A percentile compares a stretch with the other conserved stretches of the same genome.
Conservation (phyloP, 2,329 filamentous ascomycete genomes). For the Rugonectria rugulosa region DNA sequence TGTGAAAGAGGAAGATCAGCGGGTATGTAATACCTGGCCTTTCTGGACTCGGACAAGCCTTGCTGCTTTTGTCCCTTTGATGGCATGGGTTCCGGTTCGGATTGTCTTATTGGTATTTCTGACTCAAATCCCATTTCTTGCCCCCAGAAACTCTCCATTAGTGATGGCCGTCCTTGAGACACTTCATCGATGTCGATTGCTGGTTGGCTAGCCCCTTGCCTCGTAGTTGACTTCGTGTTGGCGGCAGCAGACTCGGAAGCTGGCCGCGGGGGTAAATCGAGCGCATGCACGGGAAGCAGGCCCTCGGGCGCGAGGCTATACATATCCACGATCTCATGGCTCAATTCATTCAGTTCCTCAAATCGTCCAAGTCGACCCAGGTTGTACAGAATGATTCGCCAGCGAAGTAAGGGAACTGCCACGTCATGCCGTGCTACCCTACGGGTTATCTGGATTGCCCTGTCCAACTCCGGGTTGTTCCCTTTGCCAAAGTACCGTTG, state of each 20-base stretch:
- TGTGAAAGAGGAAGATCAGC: slow-evolving; percentile 52
- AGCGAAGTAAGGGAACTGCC: slow-evolving; percentile 47
- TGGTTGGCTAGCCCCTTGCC: not conserved
- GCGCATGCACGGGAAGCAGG: slow-evolving; percentile 52
- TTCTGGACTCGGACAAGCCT: not conserved
- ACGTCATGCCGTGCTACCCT: slow-evolving; percentile 42
- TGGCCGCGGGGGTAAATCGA: slow-evolving; percentile 48
- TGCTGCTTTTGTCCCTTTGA: not conserved
- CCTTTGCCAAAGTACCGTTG: slow-evolving; percentile 22
- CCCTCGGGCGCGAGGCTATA: slow-evolving; percentile 43
- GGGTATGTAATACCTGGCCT: slow-evolving; percentile 38
- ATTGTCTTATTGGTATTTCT: not conserved
- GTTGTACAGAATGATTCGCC: slow-evolving; percentile 53
- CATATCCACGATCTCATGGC: slow-evolving; percentile 51
- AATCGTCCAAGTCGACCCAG: slow-evolving; percentile 54
- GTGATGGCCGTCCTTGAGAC: not conserved
- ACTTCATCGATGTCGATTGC: not conserved
- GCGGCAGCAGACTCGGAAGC: not conserved
- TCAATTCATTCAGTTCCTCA: slow-evolving; percentile 54
- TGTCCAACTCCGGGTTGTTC: slow-evolving; percentile 38
- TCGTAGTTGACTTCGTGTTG: not conserved
- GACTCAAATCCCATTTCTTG: slow-evolving; percentile 29
- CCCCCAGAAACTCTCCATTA: slow-evolving; percentile 35
- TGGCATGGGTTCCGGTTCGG: not conserved
- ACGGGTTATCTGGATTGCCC: slow-evolving; percentile 41